Conservation (phyloP, 495 filamentous ascomycete genomes). For the Penicillium bialowiezense region DNA sequence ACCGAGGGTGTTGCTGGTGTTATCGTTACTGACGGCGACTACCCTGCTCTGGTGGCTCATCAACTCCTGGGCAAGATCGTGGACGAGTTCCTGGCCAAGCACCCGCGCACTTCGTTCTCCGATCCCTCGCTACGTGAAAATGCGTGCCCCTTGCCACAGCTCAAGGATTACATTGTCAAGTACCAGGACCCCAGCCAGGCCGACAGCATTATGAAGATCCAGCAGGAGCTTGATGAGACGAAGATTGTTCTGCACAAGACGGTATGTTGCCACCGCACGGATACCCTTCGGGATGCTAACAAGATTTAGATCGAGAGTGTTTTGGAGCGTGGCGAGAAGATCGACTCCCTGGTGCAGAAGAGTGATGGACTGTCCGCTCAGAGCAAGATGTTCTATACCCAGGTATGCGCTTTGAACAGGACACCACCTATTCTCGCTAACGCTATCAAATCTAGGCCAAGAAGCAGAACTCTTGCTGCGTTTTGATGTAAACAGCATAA, state of each 20-base stretch:
- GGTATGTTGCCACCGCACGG: constrained; percentile 17
- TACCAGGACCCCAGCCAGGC: constrained; percentile 89
- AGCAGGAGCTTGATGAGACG: constrained; percentile 95
- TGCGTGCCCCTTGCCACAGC: constrained; percentile 57
- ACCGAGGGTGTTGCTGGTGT: constrained; percentile 84
- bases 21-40: constrained; percentile 87
- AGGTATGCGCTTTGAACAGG: constrained; percentile 41
- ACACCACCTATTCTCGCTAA: background rate
- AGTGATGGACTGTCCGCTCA: constrained; percentile 80
- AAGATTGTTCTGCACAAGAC: constrained; percentile 97
- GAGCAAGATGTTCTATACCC: constrained; percentile 95
- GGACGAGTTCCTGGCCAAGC: constrained; percentile 84
- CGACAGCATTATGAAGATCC: constrained; percentile 90
- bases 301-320: constrained; percentile 66
- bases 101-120: constrained; percentile 68
- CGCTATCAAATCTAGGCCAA: constrained; percentile 60
- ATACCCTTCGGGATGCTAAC: constrained; percentile 4
- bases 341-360: constrained; percentile 85
- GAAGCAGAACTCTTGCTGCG: constrained; percentile 94
- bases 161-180: constrained; percentile 78
- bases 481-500: constrained; percentile 59
- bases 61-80: constrained; percentile 87
- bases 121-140: constrained; percentile 39
- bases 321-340: constrained; percentile 81
- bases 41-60: constrained; percentile 88